phyloP scores from a whole-genome alignment of 352 stramenopile species.

The Phytophthora palmivora region DNA sequence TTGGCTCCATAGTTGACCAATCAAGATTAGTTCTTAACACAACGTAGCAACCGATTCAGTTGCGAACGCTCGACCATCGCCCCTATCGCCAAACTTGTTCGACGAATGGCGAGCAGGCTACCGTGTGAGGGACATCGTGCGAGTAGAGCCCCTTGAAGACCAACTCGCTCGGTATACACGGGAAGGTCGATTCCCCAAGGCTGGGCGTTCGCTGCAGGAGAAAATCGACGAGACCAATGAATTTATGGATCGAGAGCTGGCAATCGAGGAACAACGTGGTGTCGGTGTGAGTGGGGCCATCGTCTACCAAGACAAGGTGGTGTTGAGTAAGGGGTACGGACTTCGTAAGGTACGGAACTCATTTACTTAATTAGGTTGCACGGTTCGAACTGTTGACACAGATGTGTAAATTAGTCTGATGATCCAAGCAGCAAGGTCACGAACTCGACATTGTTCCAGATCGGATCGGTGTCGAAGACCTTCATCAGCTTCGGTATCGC shows the following conservation, averaged over 20 bases:
- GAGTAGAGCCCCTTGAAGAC: slow-evolving; percentile 32
- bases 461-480: slow-evolving; percentile 74
- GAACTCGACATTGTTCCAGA: slow-evolving; percentile 64
- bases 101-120: slow-evolving; percentile 36
- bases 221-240: slow-evolving; percentile 54
- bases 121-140: slow-evolving; percentile 17
- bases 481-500: slow-evolving; percentile 58
- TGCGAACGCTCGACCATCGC: slow-evolving; percentile 4
- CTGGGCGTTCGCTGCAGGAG: slow-evolving; percentile 42
- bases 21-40: too few species aligned
- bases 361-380: not conserved
- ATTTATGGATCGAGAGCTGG: slow-evolving; percentile 54
- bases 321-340: slow-evolving; percentile 52
- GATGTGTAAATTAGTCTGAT: slow-evolving; percentile 25
- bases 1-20: too few species aligned
- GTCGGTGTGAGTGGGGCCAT: slow-evolving; percentile 53
- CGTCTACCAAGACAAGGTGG: slow-evolving; percentile 58
- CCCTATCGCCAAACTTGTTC: slow-evolving; percentile 30
- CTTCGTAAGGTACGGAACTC: slow-evolving; percentile 32
- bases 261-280: slow-evolving; percentile 41
- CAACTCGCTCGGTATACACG: slow-evolving; percentile 43
- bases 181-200: slow-evolving; percentile 42
- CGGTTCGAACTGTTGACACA: not conserved
- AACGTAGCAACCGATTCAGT: not conserved
- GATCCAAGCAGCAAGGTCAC: slow-evolving; percentile 45